Percentiles rank a stretch among this genome's conserved stretches.
phyloP scores from a whole-genome alignment of 2,329 filamentous ascomycete species.

The Colletotrichum graminicola region DNA sequence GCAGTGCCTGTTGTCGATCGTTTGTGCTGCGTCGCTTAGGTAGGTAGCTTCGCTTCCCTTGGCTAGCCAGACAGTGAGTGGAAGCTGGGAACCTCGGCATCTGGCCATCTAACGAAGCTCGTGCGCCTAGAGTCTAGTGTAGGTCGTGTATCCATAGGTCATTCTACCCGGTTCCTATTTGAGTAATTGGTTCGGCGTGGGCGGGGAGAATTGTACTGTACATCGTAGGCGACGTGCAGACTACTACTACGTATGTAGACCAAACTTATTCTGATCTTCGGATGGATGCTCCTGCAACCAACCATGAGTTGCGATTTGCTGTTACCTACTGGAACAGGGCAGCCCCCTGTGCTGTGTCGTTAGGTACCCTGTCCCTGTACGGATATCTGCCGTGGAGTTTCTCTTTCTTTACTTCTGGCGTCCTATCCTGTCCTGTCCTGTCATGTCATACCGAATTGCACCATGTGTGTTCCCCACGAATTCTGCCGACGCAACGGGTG shows the following conservation, averaged over 20 bases:
- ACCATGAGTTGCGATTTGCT: slow-evolving; percentile 37
- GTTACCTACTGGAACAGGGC: background rate
- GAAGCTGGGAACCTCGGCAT: slow-evolving; percentile 38
- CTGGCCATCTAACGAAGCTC: slow-evolving; percentile 38
- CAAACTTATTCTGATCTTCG: background rate
- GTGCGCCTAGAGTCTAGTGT: slow-evolving; percentile 13
- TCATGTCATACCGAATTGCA: slow-evolving; percentile 5
- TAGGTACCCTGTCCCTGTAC: slow-evolving; percentile 10
- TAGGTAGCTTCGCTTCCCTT: slow-evolving; percentile 16
- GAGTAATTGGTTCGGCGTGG: slow-evolving; percentile 15
- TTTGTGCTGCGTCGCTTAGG: slow-evolving; percentile 26
- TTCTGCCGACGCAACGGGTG: slow-evolving; percentile 18
- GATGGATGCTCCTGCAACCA: slow-evolving; percentile 7
- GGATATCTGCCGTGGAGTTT: slow-evolving; percentile 21
- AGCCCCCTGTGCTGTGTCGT: slow-evolving; percentile 4
- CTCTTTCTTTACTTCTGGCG: slow-evolving; percentile 16
- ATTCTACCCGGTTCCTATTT: background rate
- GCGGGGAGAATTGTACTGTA: background rate
- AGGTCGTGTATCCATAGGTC: no score
- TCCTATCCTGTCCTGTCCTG: slow-evolving; percentile 4
- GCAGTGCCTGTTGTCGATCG: slow-evolving; percentile 12
- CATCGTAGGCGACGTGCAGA: slow-evolving; percentile 4
- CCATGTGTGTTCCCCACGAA: slow-evolving; percentile 26
- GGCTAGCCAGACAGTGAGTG: slow-evolving; percentile 5
- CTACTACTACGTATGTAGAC: no score